These are phyloP conservation scores for Oemleria cerasiformis DNA, from an alignment of 306 rosid genomes.

Conservation along the genomic window DNA sequence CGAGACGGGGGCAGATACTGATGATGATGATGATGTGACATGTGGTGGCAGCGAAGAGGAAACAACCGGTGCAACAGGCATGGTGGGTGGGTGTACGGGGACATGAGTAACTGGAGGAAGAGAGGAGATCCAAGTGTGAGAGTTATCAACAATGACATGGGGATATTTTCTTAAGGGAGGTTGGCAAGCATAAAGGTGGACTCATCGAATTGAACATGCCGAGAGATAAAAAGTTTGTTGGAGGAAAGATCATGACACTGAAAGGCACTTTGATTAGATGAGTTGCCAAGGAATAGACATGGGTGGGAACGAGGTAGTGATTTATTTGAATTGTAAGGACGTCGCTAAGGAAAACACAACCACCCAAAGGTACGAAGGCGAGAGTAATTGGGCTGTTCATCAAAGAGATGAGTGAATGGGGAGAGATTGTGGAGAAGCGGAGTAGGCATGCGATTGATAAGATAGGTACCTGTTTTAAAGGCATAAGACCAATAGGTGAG, in stretches of 20 bases:
- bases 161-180: background rate
- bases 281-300: background rate
- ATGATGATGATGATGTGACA: background rate
- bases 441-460: background rate
- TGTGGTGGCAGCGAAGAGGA: background rate
- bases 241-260: background rate
- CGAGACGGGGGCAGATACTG: background rate
- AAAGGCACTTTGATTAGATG: background rate
- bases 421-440: background rate
- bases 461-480: background rate
- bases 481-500: background rate
- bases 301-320: background rate
- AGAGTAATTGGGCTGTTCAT: background rate
- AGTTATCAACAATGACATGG: background rate
- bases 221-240: background rate
- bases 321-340: background rate
- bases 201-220: background rate
- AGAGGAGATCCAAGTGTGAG: background rate
- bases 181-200: background rate
- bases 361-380: background rate
- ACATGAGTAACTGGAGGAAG: background rate
- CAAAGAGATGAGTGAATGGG: background rate
- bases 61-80: background rate
- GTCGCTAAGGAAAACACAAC: background rate
- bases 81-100: background rate